phyloP scores from a whole-genome alignment of 306 rosid species.

The Pterocarpus santalinus region DNA sequence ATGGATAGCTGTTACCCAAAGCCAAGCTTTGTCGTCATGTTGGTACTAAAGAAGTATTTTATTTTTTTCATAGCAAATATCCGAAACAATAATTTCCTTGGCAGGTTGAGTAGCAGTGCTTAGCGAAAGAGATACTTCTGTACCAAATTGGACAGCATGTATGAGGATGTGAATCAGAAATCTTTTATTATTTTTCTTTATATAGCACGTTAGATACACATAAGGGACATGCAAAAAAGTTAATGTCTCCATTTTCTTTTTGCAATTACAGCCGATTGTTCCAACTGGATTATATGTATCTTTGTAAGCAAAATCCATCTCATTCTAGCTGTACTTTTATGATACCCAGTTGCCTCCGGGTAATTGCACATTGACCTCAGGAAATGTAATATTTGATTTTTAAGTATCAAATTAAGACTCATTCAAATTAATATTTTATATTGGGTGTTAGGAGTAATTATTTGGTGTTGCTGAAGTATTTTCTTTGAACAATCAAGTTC shows the following conservation, averaged over 20 bases:
- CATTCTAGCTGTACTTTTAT: conserved; percentile 50
- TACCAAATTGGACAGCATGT: conserved; percentile 37
- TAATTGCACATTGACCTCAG: background rate
- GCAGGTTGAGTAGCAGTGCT: background rate
- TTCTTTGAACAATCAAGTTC: background rate
- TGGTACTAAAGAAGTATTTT: background rate
- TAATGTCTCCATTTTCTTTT: conserved; percentile 33
- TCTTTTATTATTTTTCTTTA: conserved; percentile 11
- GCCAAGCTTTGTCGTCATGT: conserved; percentile 31
- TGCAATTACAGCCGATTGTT: conserved; percentile 41
- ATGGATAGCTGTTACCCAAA: conserved; percentile 34
- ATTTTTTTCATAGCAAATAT: background rate
- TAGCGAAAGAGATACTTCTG: conserved; percentile 13
- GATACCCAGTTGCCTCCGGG: conserved; percentile 30
- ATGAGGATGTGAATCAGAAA: conserved; percentile 38
- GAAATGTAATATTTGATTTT: conserved; percentile 32
- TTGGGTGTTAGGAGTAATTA: background rate
- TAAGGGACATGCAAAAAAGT: conserved; percentile 17
- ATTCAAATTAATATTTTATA: conserved; percentile 14
- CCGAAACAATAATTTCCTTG: background rate
- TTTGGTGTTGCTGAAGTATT: background rate
- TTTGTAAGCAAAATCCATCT: conserved; percentile 43
- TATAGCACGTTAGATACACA: conserved; percentile 38
- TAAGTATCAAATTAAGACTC: background rate
- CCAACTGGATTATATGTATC: conserved; percentile 30